These are phyloP conservation scores for Aspergillus cristatus DNA, from an alignment of 495 filamentous ascomycete genomes.

Conservation along the genomic window DNA sequence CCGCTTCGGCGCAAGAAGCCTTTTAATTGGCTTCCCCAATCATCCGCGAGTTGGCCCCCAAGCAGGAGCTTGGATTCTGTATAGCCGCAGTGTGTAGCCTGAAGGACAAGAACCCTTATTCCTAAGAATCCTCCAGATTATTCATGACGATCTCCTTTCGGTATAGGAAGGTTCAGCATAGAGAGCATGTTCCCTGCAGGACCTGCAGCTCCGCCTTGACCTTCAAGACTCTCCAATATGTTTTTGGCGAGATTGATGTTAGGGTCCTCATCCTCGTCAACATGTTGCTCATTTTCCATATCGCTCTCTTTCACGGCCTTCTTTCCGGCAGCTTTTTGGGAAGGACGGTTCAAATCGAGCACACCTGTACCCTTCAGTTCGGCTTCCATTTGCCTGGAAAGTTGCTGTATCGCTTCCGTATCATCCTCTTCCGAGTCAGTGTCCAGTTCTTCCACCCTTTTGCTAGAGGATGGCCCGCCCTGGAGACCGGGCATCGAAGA, in stretches of 20 bases:
- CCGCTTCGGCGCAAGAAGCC: too few relatives aligned
- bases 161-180: constrained; percentile 72
- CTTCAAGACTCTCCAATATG: constrained; percentile 83
- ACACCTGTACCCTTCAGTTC: constrained; percentile 74
- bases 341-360: constrained; percentile 48
- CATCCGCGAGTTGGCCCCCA: too few relatives aligned
- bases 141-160: constrained; percentile 54
- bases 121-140: too few relatives aligned
- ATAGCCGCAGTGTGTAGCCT: too few relatives aligned
- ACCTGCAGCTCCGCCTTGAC: constrained; percentile 73
- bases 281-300: constrained; percentile 19
- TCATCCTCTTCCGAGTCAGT: constrained; percentile 47
- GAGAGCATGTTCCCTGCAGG: constrained; percentile 79
- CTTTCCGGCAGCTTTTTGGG: constrained; percentile 8
- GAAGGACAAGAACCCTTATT: too few relatives aligned
- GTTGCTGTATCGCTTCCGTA: constrained; percentile 56
- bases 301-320: constrained; percentile 12
- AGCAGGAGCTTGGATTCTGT: too few relatives aligned
- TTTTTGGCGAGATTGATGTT: constrained; percentile 88
- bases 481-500: constrained; percentile 33
- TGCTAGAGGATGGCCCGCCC: constrained; percentile 16
- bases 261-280: constrained; percentile 54
- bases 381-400: constrained; percentile 69
- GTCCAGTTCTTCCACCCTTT: constrained; percentile 39
- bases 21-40: too few relatives aligned